Evolutionary conservation across 2,329 filamentous ascomycete genomes (phyloP).

Genomic region (Aspergillus fischeri): DNA sequence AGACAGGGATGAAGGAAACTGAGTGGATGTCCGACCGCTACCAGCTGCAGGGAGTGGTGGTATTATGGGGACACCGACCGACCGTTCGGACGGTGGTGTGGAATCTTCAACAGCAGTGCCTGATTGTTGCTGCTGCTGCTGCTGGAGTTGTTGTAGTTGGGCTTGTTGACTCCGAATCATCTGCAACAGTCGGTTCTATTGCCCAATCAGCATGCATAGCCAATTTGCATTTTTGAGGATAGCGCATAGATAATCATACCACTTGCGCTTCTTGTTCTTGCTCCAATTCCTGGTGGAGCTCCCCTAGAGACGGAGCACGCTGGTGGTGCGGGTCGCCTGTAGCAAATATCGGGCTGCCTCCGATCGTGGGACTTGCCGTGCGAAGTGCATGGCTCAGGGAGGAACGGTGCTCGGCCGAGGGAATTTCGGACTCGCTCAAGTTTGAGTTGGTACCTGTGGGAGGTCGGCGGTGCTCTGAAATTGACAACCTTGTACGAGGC

Average conservation of each 20-base stretch:
- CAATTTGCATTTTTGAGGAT: slow-evolving; percentile 1
- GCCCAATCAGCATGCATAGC: neutral
- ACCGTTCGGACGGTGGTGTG: slow-evolving; percentile 41
- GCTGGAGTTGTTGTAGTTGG: slow-evolving; percentile 41
- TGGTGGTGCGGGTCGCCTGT: slow-evolving; percentile 47
- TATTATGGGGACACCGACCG: slow-evolving; percentile 30
- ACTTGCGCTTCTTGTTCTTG: slow-evolving; percentile 51
- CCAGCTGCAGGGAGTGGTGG: slow-evolving; percentile 24
- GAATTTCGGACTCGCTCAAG: slow-evolving; percentile 32
- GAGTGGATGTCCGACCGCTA: slow-evolving; percentile 28
- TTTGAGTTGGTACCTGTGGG: slow-evolving; percentile 37
- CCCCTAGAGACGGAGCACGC: slow-evolving; percentile 45
- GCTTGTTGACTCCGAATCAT: slow-evolving; percentile 47
- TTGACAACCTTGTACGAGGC: slow-evolving; percentile 33
- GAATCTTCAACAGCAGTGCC: slow-evolving; percentile 40
- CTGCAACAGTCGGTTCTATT: slow-evolving; percentile 46
- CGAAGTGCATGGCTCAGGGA: slow-evolving; percentile 37
- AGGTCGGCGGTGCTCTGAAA: slow-evolving; percentile 43
- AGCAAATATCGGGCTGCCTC: slow-evolving; percentile 38
- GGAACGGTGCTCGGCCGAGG: slow-evolving; percentile 35
- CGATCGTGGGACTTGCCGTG: slow-evolving; percentile 43
- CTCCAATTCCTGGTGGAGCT: slow-evolving; percentile 49
- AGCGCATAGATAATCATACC: slow-evolving; percentile 26
- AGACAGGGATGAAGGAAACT: slow-evolving; percentile 31
- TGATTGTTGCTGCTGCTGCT: slow-evolving; percentile 27